Evolutionary conservation across 805 yeast genomes (phyloP), one percentile per base, ranked within the genome.

Genomic region (Ogataea ramenticola): DNA sequence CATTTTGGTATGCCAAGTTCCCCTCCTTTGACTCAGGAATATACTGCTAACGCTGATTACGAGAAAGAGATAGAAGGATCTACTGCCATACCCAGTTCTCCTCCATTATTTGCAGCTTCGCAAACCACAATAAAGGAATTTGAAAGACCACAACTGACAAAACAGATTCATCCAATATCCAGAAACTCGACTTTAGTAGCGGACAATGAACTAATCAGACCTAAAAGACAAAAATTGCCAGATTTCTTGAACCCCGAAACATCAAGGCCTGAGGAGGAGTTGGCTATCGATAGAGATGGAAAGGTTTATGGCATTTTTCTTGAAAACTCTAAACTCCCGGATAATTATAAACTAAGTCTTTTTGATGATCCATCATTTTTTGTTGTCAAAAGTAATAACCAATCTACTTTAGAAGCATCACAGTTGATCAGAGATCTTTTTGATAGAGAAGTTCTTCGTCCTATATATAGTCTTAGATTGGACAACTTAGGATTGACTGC

Each of bases 251-350:
- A 17, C 39, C 29, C 17, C 12, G 8, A 26, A 1, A 19, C 27
- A 17, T 22, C 38, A 20, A 20, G 16, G 14, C 29, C 29, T 2
- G 35, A 51, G n/a, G 54, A 57, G n/a, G 52, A 57, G 32, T 71
- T 75, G 48, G 81, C 80, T 0, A 64, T 77, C 26, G 82, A 77
- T 50, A 62, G 66, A 42, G 74, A 74, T 43, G 68, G 68, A 9
- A 52, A 62, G 37, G 67, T 64, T 3, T 61, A 54, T 38, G 70
- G 69, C 2, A 51, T 63, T 22, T 46, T 51, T 10, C 45, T 61
- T 5, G 58, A 57, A 14, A 55, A 56, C 24, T 55, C 58, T 3
- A 51, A 50, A 41, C 60, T 45, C 60, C 69, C 53, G 7, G 47
- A 40, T 36, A 58, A 54, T 32, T 62, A 57, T 39, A 46, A 52